These are phyloP conservation scores for Colletotrichum cordylinicola DNA, from an alignment of 2,329 filamentous ascomycete genomes.

Conservation along the genomic window DNA sequence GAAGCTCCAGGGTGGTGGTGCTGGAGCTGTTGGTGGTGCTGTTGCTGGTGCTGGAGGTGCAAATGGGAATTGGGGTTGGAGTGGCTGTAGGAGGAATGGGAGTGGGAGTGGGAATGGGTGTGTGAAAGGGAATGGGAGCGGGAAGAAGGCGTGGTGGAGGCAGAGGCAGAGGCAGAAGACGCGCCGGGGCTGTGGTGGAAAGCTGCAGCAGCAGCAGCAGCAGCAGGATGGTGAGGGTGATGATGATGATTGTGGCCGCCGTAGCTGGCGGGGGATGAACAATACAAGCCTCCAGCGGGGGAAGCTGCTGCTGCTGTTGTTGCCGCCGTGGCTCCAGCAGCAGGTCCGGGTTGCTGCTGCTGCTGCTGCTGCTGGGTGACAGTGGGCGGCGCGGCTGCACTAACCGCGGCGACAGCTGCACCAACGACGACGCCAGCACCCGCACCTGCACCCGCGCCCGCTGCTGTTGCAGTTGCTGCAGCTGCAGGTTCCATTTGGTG, in stretches of 20 bases:
- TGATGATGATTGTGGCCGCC: not conserved
- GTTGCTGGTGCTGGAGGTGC: not conserved
- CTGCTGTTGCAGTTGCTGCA: not conserved
- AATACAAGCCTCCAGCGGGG: not conserved
- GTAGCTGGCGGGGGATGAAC: not conserved
- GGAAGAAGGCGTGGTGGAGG: not conserved
- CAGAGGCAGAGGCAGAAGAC: not conserved
- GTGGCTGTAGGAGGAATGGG: not conserved
- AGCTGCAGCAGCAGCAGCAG: not conserved
- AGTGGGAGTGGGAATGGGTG: not conserved
- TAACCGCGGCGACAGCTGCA: not conserved
- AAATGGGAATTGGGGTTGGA: not conserved
- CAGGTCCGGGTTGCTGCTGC: not conserved
- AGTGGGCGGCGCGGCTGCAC: not conserved
- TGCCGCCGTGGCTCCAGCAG: not conserved
- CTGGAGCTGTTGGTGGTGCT: not conserved
- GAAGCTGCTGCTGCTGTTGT: not conserved
- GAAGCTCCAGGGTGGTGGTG: not conserved
- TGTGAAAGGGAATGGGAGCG: not conserved
- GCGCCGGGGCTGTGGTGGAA: constrained; percentile 1
- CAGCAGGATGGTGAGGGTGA: too few species aligned
- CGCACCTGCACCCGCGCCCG: not conserved
- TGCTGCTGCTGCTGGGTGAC: not conserved
- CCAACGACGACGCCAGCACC: not conserved
- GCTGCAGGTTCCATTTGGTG: not conserved